phyloP scores from a whole-genome alignment of 805 yeast species.

The Pichia insulana region DNA sequence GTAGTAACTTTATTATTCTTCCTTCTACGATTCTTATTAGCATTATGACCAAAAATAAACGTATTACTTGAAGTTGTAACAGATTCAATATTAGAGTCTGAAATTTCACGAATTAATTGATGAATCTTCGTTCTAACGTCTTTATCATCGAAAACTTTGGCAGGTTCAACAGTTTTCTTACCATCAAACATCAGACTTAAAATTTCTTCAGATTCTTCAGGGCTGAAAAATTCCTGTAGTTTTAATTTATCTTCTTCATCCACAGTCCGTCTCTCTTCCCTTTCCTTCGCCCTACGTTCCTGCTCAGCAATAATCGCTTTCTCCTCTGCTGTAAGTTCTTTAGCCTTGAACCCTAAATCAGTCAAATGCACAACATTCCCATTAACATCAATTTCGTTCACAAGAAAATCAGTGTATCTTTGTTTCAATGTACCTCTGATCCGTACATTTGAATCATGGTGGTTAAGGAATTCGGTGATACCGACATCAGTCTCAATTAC shows the following conservation, averaged over 20 bases:
- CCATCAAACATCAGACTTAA: conserved; percentile 40
- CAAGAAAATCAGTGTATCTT: conserved; percentile 87
- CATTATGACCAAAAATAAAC: conserved; percentile 52
- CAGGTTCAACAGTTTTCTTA: conserved; percentile 43
- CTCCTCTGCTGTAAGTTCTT: conserved; percentile 33
- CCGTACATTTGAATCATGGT: conserved; percentile 37
- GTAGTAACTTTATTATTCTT: conserved; percentile 32
- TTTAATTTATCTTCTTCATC: conserved; percentile 37
- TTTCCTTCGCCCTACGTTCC: conserved; percentile 36
- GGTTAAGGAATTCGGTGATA: conserved; percentile 48
- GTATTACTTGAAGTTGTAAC: conserved; percentile 62
- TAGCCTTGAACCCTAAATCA: conserved; percentile 61
- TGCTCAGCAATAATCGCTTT: conserved; percentile 27
- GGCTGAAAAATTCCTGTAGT: conserved; percentile 50
- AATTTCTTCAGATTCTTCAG: conserved; percentile 47
- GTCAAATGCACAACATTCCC: conserved; percentile 67
- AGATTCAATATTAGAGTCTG: conserved; percentile 68
- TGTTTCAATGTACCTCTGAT: conserved; percentile 78
- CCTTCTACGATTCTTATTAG: conserved; percentile 32
- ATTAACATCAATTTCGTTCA: conserved; percentile 68
- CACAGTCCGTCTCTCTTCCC: conserved; percentile 30
- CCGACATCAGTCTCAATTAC: conserved; percentile 80
- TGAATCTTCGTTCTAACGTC: conserved; percentile 71
- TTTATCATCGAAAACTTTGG: conserved; percentile 53
- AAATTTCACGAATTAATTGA: conserved; percentile 63